Evolutionary conservation across 2,329 filamentous ascomycete genomes (phyloP).

Genomic region (Phoma sp.): DNA sequence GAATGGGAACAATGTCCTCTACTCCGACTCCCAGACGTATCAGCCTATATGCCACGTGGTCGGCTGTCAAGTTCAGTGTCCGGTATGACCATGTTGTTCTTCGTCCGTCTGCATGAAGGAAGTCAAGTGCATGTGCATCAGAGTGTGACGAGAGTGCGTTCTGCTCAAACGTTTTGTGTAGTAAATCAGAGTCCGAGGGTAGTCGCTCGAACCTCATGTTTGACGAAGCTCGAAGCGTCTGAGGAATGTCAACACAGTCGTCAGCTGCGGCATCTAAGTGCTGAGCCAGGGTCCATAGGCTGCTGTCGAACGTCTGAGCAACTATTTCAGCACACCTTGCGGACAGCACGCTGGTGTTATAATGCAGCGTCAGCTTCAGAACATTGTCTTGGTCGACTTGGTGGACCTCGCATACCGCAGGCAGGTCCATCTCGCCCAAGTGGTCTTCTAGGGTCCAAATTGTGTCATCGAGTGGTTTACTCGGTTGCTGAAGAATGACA

Average conservation of each 20-base stretch:
- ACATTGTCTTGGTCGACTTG: conserved; percentile 62
- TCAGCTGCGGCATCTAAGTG: conserved; percentile 28
- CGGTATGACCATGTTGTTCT: conserved; percentile 45
- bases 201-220: conserved; percentile 30
- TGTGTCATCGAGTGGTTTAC: conserved; percentile 51
- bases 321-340: conserved; percentile 38
- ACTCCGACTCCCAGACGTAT: conserved; percentile 27
- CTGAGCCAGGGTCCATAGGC: conserved; percentile 33
- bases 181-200: conserved; percentile 20
- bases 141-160: conserved; percentile 39
- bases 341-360: conserved; percentile 43
- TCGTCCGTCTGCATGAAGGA: conserved; percentile 40
- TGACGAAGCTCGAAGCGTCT: conserved; percentile 30
- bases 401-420: conserved; percentile 77
- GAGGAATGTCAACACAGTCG: conserved; percentile 34
- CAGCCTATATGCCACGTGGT: conserved; percentile 44
- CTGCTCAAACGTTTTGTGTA: conserved; percentile 51
- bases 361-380: conserved; percentile 69
- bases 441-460: conserved; percentile 62
- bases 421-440: conserved; percentile 72
- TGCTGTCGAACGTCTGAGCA: conserved; percentile 37
- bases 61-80: conserved; percentile 40
- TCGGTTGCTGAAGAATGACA: conserved; percentile 76
- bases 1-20: conserved; percentile 48
- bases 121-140: conserved; percentile 47